phyloP scores from a whole-genome alignment of 371 early-diverging fungal species.

The Mucor plumbeus region DNA sequence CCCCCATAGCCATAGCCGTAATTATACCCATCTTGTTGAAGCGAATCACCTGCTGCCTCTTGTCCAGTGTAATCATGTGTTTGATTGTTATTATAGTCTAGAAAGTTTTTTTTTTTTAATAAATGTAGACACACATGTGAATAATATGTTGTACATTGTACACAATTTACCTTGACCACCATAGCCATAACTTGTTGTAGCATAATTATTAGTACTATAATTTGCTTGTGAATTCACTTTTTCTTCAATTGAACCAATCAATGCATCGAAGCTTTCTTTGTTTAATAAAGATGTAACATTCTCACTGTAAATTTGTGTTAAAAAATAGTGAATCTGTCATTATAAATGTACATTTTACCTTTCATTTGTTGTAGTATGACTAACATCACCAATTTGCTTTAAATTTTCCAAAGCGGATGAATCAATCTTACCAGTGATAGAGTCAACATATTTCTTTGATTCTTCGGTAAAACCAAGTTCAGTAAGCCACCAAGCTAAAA shows the following conservation, averaged over 20 bases:
- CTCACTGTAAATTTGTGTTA: not conserved
- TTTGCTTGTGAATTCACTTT: not conserved
- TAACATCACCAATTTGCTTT: not conserved
- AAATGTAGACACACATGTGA: not conserved
- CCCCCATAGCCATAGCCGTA: constrained; percentile 31
- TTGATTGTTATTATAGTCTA: not conserved
- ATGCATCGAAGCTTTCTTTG: constrained; percentile 21
- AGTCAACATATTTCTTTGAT: constrained; percentile 76
- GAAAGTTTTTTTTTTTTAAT: not conserved
- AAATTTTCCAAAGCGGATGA: not conserved
- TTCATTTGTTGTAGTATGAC: not conserved
- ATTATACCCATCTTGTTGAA: constrained; percentile 21
- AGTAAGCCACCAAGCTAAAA: constrained; percentile 80
- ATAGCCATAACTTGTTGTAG: not conserved
- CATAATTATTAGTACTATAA: not conserved
- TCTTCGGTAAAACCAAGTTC: constrained; percentile 76
- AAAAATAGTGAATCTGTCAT: not conserved
- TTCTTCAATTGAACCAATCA: constrained; percentile 19
- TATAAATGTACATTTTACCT: not conserved
- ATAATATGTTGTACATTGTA: not conserved
- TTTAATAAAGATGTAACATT: constrained; percentile 18
- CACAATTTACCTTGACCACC: constrained; percentile 3
- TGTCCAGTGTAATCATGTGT: constrained; percentile 11
- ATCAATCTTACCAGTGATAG: constrained; percentile 66
- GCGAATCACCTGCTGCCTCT: constrained; percentile 8